A percentile compares a stretch with the other conserved stretches of the same genome.
These are phyloP conservation scores for Trichoderma asperellum DNA, from an alignment of 2,329 filamentous ascomycete genomes.

Conservation along the genomic window DNA sequence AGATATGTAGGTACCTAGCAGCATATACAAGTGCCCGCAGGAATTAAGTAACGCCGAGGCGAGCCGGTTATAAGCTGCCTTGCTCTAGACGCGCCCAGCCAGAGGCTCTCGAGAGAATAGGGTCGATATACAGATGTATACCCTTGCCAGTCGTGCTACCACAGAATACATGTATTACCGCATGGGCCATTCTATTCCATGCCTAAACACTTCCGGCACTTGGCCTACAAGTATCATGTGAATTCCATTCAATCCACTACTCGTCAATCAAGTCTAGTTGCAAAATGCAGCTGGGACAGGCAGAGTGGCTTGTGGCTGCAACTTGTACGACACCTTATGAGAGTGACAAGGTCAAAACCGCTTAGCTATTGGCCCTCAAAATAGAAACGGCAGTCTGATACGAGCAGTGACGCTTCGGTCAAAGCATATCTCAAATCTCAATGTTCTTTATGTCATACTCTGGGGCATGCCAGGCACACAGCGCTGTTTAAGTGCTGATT, in stretches of 20 bases:
- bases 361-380: constrained; percentile 8
- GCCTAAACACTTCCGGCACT: not conserved
- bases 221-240: not conserved
- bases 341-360: not conserved
- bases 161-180: not conserved
- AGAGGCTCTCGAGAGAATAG: not conserved
- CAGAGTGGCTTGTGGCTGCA: not conserved
- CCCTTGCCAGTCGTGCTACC: not conserved
- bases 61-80: not conserved
- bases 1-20: not conserved
- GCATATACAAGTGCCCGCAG: not conserved
- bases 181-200: not conserved
- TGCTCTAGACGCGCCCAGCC: not conserved
- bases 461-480: not conserved
- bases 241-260: not conserved
- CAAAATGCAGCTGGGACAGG: not conserved
- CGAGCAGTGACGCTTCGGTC: constrained; percentile 3
- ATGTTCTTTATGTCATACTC: not conserved
- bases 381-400: not conserved
- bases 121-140: not conserved
- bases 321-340: not conserved
- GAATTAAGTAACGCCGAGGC: not conserved
- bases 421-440: not conserved
- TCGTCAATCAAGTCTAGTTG: not conserved
- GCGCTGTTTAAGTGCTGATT: not conserved